Conservation (phyloP, 176 grass and related monocot species). For the Hordeum vulgare region MorexV3_pseudomolecules_assembly NC_058524.1:81076556-81077055, state of each 20-base stretch:
- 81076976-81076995: background rate
- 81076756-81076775: background rate
- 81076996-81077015: conserved; percentile 79
- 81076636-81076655: background rate
- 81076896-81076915: background rate
- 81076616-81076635: too few relatives aligned
- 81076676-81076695: background rate
- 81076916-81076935: background rate
- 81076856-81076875: background rate
- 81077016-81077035: conserved; percentile 94
- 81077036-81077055: conserved; percentile 80
- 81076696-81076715: background rate
- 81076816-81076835: background rate
- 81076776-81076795: background rate
- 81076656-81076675: background rate
- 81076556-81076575: too few relatives aligned
- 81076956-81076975: background rate
- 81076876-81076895: background rate
- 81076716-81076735: background rate
- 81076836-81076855: background rate
- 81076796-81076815: background rate
- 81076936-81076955: background rate
- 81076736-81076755: background rate
- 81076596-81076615: too few relatives aligned
- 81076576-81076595: too few relatives aligned